Evolutionary conservation across 2,329 filamentous ascomycete species (phyloP).

Genomic region (Calycina herbarum): DNA sequence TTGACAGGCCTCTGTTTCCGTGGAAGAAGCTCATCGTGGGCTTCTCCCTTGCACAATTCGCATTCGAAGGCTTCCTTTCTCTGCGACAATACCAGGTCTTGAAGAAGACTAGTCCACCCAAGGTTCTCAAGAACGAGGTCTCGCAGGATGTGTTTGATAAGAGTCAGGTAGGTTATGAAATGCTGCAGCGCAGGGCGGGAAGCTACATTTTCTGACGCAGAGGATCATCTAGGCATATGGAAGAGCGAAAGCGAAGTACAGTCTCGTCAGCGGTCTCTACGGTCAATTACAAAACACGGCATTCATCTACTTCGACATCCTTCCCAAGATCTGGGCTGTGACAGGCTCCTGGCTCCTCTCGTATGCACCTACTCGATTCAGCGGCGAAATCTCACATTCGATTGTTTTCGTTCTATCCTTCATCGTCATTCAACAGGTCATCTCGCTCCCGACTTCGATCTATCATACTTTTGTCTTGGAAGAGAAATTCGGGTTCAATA

Average conservation of each 20-base stretch:
- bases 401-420: slow-evolving; percentile 90
- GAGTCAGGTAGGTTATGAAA: slow-evolving; percentile 61
- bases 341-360: slow-evolving; percentile 72
- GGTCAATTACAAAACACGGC: slow-evolving; percentile 84
- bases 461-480: slow-evolving; percentile 97
- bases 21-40: slow-evolving; percentile 97
- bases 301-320: slow-evolving; percentile 86
- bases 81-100: slow-evolving; percentile 88
- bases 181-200: neutral
- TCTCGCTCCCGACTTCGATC: slow-evolving; percentile 78
- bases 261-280: slow-evolving; percentile 78
- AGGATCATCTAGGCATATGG: slow-evolving; percentile 68
- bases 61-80: slow-evolving; percentile 86
- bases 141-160: slow-evolving; percentile 91
- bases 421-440: slow-evolving; percentile 74
- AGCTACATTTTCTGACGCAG: slow-evolving; percentile 5
- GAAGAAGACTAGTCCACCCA: slow-evolving; percentile 75
- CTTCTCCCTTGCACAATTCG: slow-evolving; percentile 88
- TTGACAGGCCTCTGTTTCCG: slow-evolving; percentile 90
- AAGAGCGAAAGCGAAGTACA: slow-evolving; percentile 90
- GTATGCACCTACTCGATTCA: slow-evolving; percentile 76
- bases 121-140: slow-evolving; percentile 85
- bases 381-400: slow-evolving; percentile 90
- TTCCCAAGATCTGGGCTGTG: slow-evolving; percentile 86
- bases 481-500: slow-evolving; percentile 98